Evolutionary conservation across 179 eudicot species (phyloP).

Genomic region (Drosera spatulata): DNA sequence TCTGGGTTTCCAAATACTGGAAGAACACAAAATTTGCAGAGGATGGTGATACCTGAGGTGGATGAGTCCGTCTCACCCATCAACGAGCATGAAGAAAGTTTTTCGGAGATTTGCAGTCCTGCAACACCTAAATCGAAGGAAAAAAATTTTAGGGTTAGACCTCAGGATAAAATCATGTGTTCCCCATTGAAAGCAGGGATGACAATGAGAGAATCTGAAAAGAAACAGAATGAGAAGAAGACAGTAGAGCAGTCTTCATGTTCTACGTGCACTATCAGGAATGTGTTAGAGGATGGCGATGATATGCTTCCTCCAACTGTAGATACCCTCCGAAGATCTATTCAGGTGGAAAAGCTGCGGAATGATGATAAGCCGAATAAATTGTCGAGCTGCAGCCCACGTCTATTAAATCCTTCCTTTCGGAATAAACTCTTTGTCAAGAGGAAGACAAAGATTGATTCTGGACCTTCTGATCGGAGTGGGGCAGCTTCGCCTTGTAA

Average conservation of each 20-base stretch:
- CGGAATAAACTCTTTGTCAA: slow-evolving; percentile 26
- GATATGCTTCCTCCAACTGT: slow-evolving; percentile 18
- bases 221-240: slow-evolving; percentile 17
- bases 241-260: slow-evolving; percentile 16
- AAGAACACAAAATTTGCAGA: slow-evolving; percentile 23
- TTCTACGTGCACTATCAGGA: slow-evolving; percentile 13
- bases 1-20: slow-evolving; percentile 38
- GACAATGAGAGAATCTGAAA: slow-evolving; percentile 13
- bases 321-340: slow-evolving; percentile 14
- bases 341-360: slow-evolving; percentile 11
- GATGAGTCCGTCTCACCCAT: slow-evolving; percentile 14
- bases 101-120: slow-evolving; percentile 40
- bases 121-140: slow-evolving; percentile 14
- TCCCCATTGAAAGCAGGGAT: slow-evolving; percentile 13
- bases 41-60: slow-evolving; percentile 27
- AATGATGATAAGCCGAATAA: slow-evolving; percentile 12
- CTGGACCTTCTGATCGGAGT: slow-evolving; percentile 16
- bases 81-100: slow-evolving; percentile 26
- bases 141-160: slow-evolving; percentile 11
- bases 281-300: slow-evolving; percentile 21
- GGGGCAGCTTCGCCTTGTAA: slow-evolving; percentile 11
- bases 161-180: slow-evolving; percentile 25
- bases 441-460: slow-evolving; percentile 28
- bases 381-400: slow-evolving; percentile 15
- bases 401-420: slow-evolving; percentile 20